Evolutionary conservation across 176 grass and related monocot species (phyloP).

Genomic region (Raddia distichophylla): DNA sequence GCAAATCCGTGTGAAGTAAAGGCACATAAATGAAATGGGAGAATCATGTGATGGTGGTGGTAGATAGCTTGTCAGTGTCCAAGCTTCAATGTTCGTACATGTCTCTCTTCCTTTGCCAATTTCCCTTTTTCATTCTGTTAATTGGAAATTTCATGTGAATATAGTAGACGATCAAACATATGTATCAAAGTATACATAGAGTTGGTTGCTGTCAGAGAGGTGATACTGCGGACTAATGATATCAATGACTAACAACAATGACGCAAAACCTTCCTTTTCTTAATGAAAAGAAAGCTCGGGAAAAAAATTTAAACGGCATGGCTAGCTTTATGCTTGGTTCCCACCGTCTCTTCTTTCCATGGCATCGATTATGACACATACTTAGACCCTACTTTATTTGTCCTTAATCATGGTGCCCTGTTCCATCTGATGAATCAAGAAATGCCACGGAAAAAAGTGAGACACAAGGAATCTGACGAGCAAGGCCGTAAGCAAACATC

Average conservation of each 20-base stretch:
- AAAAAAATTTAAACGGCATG: not conserved
- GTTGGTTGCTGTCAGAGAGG: not conserved
- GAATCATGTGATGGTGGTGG: not conserved
- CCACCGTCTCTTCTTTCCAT: slow-evolving; percentile 16
- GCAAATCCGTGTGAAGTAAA: slow-evolving; percentile 5
- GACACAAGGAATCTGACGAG: not conserved
- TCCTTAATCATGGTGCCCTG: slow-evolving; percentile 27
- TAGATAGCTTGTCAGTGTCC: slow-evolving; percentile 17
- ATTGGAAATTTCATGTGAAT: not conserved
- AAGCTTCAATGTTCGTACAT: not conserved
- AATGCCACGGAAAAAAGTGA: not conserved
- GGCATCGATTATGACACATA: slow-evolving; percentile 14
- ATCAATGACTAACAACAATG: not conserved
- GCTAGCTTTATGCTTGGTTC: slow-evolving; percentile 18
- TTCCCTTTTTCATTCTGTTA: not conserved
- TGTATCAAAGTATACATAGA: not conserved
- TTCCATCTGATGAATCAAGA: slow-evolving; percentile 12
- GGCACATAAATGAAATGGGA: not conserved
- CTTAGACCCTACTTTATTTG: slow-evolving; percentile 28
- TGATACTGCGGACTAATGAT: not conserved
- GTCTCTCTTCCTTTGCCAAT: not conserved
- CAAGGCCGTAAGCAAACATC: not conserved
- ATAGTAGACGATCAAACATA: not conserved
- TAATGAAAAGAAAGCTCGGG: not conserved
- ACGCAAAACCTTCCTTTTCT: not conserved